phyloP scores from a whole-genome alignment of 331 rosid genomes.

The Quercus lobata region DNA sequence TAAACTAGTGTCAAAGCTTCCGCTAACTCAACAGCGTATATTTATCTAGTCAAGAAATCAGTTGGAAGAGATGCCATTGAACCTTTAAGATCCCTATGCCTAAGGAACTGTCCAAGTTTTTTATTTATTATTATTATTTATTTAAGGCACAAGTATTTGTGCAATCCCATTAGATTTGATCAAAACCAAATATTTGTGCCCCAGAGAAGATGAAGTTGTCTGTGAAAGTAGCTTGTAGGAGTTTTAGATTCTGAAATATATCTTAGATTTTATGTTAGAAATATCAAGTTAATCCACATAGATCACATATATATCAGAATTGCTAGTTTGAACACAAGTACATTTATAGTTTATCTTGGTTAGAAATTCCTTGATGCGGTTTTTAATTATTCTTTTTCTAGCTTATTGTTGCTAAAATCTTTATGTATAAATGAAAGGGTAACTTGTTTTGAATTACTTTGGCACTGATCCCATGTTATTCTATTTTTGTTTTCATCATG shows the following conservation, averaged over 20 bases:
- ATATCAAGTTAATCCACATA: background rate
- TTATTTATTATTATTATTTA: no score
- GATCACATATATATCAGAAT: no score
- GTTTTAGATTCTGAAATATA: background rate
- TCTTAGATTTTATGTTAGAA: background rate
- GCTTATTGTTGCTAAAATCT: background rate
- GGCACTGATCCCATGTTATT: background rate
- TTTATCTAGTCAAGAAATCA: background rate
- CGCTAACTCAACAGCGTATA: no score
- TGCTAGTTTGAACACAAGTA: no score
- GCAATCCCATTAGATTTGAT: background rate
- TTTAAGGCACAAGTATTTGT: background rate
- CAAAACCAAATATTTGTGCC: background rate
- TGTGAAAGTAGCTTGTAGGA: background rate
- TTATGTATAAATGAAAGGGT: background rate
- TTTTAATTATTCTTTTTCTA: background rate
- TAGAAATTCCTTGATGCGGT: background rate
- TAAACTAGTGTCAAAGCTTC: no score
- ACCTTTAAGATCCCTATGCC: background rate
- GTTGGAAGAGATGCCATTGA: background rate
- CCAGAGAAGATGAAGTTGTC: background rate
- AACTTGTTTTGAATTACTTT: background rate
- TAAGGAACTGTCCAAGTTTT: background rate
- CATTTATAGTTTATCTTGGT: background rate
- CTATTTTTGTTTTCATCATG: background rate